Evolutionary conservation across 2,329 filamentous ascomycete species (phyloP).

Genomic region (Aspergillus awamori): DNA sequence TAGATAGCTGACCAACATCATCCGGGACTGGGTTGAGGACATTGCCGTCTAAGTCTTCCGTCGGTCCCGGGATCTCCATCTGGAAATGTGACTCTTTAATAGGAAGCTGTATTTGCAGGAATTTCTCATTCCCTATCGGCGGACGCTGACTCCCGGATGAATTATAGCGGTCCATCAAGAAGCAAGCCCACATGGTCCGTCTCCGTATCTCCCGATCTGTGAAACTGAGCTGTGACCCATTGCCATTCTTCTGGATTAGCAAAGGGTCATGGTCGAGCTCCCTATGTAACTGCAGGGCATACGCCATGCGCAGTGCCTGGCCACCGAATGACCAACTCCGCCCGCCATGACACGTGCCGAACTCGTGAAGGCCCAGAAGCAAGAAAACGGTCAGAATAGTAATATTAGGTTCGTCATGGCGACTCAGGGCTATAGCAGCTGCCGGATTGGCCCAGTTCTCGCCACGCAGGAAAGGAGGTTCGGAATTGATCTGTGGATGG

Average conservation of each 20-base stretch:
- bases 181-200: constrained; percentile 97
- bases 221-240: constrained; percentile 72
- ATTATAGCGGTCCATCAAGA: constrained; percentile 96
- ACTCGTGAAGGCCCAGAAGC: constrained; percentile 88
- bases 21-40: constrained; percentile 64
- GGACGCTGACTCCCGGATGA: constrained; percentile 92
- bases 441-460: constrained; percentile 89
- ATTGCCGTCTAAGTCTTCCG: constrained; percentile 77
- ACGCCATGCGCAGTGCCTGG: constrained; percentile 95
- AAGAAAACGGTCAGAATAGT: constrained; percentile 91
- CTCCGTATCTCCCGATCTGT: constrained; percentile 91
- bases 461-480: constrained; percentile 81
- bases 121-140: constrained; percentile 86
- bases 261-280: constrained; percentile 83
- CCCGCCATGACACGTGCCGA: constrained; percentile 94
- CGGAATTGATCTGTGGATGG: constrained; percentile 75
- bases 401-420: constrained; percentile 94
- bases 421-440: constrained; percentile 80
- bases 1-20: constrained; percentile 65
- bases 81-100: constrained; percentile 89
- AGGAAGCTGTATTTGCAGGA: constrained; percentile 84
- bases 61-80: constrained; percentile 85
- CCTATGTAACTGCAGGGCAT: constrained; percentile 88
- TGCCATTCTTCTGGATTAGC: constrained; percentile 57
- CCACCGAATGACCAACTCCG: constrained; percentile 95